Evolutionary conservation across 2,329 filamentous ascomycete genomes (phyloP).

Genomic region (Pestalotiopsis sp.): DNA sequence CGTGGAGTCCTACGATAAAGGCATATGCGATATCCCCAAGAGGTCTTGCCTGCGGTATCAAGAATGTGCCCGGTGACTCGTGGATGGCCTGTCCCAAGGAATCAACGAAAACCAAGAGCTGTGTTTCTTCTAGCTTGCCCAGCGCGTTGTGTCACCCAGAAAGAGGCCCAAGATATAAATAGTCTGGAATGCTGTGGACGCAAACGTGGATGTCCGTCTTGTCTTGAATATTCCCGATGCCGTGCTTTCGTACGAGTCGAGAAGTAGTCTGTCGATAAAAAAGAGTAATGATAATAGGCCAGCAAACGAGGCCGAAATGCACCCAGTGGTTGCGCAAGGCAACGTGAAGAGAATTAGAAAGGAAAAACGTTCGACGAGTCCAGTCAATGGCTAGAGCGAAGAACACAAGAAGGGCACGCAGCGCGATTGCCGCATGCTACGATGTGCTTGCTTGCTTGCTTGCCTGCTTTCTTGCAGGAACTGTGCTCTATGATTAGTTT

Average conservation of each 20-base stretch:
- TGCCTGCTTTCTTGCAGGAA: not conserved
- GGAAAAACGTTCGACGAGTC: conserved; percentile 6
- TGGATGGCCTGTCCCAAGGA: not conserved
- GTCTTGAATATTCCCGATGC: not conserved
- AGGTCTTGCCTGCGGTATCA: conserved; percentile 15
- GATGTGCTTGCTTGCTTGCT: not conserved
- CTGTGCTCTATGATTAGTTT: conserved; percentile 10
- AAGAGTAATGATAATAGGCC: conserved; percentile 20
- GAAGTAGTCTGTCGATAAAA: not conserved
- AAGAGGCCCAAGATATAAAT: not conserved
- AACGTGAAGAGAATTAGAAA: not conserved
- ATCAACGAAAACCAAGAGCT: not conserved
- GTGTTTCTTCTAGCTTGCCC: conserved; percentile 10
- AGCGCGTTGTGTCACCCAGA: not conserved
- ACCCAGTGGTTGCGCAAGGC: conserved; percentile 11
- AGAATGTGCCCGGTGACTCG: conserved; percentile 14
- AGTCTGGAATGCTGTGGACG: not conserved
- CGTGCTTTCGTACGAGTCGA: not conserved
- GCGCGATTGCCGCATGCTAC: conserved; percentile 10
- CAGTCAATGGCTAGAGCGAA: not conserved
- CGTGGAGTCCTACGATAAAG: conserved; percentile 21
- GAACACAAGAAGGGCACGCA: conserved; percentile 2
- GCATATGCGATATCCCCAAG: conserved; percentile 23
- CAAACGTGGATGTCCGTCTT: not conserved
- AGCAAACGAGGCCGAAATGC: conserved; percentile 28